These are phyloP conservation scores for Arachnopeziza araneosa DNA, from an alignment of 2,329 filamentous ascomycete genomes.

Conservation along the genomic window DNA sequence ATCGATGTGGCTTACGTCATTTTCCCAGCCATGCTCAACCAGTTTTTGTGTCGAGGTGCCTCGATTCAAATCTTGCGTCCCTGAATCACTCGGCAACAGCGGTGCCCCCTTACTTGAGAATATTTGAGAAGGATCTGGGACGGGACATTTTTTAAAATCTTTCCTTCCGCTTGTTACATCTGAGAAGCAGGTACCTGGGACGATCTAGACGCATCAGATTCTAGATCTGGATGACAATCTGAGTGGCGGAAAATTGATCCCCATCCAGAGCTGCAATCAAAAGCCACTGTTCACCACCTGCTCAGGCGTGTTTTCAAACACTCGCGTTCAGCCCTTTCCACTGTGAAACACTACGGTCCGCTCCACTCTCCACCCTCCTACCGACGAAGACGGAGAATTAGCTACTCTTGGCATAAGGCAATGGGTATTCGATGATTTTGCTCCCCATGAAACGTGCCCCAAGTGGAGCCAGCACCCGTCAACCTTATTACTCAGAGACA, in stretches of 20 bases:
- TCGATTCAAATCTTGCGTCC: too few species aligned
- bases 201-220: too few species aligned
- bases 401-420: neutral
- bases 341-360: neutral
- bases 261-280: neutral
- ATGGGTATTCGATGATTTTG: neutral
- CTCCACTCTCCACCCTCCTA: neutral
- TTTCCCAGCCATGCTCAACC: too few species aligned
- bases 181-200: too few species aligned
- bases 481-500: neutral
- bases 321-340: neutral
- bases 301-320: neutral
- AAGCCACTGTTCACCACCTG: neutral
- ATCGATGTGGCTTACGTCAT: too few species aligned
- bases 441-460: neutral
- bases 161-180: too few species aligned
- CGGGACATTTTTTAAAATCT: too few species aligned
- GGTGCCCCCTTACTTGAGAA: too few species aligned
- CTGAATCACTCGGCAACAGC: too few species aligned
- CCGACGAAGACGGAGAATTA: neutral
- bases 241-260: neutral
- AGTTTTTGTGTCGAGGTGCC: too few species aligned
- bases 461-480: neutral
- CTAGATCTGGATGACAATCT: neutral
- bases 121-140: too few species aligned